These are phyloP conservation scores for Dioscorea cayenensis DNA, from an alignment of 116 monocot genomes.

Conservation along the genomic window DNA sequence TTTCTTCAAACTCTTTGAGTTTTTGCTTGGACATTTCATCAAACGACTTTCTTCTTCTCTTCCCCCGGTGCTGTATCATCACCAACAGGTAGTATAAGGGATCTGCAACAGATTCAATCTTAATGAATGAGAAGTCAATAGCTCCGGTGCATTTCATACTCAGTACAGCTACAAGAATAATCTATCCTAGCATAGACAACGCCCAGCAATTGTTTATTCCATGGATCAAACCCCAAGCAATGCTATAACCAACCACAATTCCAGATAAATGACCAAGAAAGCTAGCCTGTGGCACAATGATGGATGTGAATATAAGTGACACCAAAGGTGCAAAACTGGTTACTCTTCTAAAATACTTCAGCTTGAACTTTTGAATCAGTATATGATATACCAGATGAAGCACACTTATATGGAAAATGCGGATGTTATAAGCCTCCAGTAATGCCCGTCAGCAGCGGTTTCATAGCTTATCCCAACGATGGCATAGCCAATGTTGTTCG, in stretches of 20 bases:
- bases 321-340: conserved; percentile 97
- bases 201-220: conserved; percentile 98
- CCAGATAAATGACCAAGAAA: conserved; percentile 93
- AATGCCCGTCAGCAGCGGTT: conserved; percentile 60
- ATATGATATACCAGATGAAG: conserved; percentile 89
- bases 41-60: no score
- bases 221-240: conserved; percentile 91
- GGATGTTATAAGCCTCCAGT: conserved; percentile 88
- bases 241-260: conserved; percentile 84
- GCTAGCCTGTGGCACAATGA: conserved; percentile 96
- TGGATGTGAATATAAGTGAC: conserved; percentile 81
- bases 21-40: no score
- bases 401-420: conserved; percentile 90
- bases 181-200: conserved; percentile 77
- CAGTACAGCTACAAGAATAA: conserved; percentile 45
- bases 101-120: conserved; percentile 78
- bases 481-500: conserved; percentile 67
- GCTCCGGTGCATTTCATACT: conserved; percentile 74
- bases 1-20: no score
- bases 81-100: no score
- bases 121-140: conserved; percentile 64
- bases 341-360: conserved; percentile 78
- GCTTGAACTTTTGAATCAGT: conserved; percentile 68
- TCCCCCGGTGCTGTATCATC: neutral
- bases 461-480: conserved; percentile 88